Conservation (phyloP, 2,329 filamentous ascomycete species). For the Clonostachys sp. region DNA sequence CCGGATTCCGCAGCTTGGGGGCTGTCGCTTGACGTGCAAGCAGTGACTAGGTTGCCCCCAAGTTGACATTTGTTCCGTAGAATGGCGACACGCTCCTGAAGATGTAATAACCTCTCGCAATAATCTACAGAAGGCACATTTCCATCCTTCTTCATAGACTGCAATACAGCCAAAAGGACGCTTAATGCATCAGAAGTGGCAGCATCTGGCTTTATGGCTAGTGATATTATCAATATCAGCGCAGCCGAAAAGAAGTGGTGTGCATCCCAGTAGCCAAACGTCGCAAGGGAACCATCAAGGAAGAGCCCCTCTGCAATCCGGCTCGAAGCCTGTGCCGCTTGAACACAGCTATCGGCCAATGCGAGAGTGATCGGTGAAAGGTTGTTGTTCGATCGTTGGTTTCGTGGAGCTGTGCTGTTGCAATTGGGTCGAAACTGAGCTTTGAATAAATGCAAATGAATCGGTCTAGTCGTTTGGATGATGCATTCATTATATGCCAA, state of each 20-base stretch:
- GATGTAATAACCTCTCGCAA: conserved; percentile 17
- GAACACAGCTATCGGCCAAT: conserved; percentile 22
- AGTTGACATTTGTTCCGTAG: conserved; percentile 7
- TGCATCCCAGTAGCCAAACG: conserved; percentile 23
- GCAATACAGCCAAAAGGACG: conserved; percentile 15
- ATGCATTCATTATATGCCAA: conserved; percentile 25
- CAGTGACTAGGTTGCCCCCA: background rate
- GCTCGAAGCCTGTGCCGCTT: conserved; percentile 17
- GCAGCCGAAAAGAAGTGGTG: conserved; percentile 23
- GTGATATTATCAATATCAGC: conserved; percentile 21
- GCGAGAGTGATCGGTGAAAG: conserved; percentile 21
- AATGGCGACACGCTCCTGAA: conserved; percentile 9
- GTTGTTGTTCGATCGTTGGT: conserved; percentile 8
- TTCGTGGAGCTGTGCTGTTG: background rate
- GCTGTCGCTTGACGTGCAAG: background rate
- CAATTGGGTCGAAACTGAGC: conserved; percentile 14
- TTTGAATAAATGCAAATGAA: conserved; percentile 21
- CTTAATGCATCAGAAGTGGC: conserved; percentile 17
- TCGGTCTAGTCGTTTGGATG: conserved; percentile 22
- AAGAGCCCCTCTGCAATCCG: conserved; percentile 16
- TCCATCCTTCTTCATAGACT: conserved; percentile 18
- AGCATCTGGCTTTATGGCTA: conserved; percentile 17
- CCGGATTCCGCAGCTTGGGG: background rate
- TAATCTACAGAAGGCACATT: conserved; percentile 20
- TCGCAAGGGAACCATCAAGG: conserved; percentile 12